Evolutionary conservation across 768 basidiomycete species (phyloP), one percentile per base, ranked within the genome.

Genomic region (button mushroom (Agaricus bisporus)): DNA sequence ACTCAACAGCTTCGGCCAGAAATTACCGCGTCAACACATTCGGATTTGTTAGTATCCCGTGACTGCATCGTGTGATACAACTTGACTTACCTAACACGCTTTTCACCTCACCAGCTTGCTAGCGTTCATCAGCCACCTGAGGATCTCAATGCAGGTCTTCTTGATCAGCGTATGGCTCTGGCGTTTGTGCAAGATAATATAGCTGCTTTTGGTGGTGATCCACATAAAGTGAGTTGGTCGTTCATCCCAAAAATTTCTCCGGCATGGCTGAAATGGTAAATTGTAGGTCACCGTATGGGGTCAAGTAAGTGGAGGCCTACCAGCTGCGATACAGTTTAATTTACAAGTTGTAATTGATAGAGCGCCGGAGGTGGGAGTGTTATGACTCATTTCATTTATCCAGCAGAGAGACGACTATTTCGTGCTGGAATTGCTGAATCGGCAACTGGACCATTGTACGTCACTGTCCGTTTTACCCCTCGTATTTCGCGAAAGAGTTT

Each of bases 141-240:
- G 56, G 78, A 82, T 57, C 66, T 83, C 26, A 85, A 85, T 56
- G 73, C 74, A 3, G 85, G 85, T 15, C 66, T 86, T 14, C 69
- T 68, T 32, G 86, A 89, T 62, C 83, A 86, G 64, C 68, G 73
- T 1, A 69, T 73, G 35, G 83, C 83, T 0, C 65, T 90, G 0
- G 58, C 68, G 14, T 88, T 85, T 64, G 67, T 88, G 0, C 77
- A 85, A 57, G 69, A 82, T n/a, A 85, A 88, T 59, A 80, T 87
- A 15, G 75, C 69, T 3, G 73, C 74, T 3, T 88, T 88, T 60
- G 84, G 84, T 12, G 85, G 85, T 1, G 79, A 85, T 57, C 66
- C 11, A 85, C 82, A 67, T 28, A 53, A 53, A 37, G 81, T 73
- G 59, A 26, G 59, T 50, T 8, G 22, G 5, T 25, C 25, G 29